phyloP scores from a whole-genome alignment of 495 filamentous ascomycete genomes.

The Podospora pseudopauciseta region DNA sequence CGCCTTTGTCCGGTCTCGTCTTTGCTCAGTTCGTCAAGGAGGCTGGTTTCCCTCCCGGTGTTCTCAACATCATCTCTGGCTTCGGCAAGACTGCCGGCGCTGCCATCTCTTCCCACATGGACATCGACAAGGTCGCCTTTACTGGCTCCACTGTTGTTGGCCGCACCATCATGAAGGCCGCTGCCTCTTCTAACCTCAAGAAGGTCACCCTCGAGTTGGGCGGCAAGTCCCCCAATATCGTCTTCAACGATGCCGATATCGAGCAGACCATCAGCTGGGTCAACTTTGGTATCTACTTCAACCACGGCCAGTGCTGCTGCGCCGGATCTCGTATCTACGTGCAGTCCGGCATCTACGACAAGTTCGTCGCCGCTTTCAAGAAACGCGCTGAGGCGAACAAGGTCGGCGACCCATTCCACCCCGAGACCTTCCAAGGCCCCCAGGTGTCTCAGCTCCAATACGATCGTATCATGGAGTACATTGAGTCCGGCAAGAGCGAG shows the following conservation, averaged over 20 bases:
- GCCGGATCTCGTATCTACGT: constrained; percentile 95
- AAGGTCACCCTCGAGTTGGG: constrained; percentile 98
- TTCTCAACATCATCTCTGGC: constrained; percentile 92
- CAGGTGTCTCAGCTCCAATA: constrained; percentile 94
- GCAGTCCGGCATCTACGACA: constrained; percentile 92
- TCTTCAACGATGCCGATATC: constrained; percentile 94
- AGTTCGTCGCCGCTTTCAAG: constrained; percentile 88
- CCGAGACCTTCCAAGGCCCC: constrained; percentile 92
- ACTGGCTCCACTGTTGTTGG: constrained; percentile 91
- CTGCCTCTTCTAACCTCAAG: constrained; percentile 92
- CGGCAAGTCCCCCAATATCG: constrained; percentile 97
- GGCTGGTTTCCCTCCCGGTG: constrained; percentile 94
- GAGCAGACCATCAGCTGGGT: constrained; percentile 96
- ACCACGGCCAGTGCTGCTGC: constrained; percentile 98
- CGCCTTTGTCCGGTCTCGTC: constrained; percentile 82
- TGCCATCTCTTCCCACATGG: constrained; percentile 91
- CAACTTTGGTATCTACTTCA: constrained; percentile 98
- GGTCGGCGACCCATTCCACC: constrained; percentile 87
- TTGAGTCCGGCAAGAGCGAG: constrained; percentile 79
- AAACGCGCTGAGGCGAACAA: constrained; percentile 74
- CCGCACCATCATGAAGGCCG: constrained; percentile 92
- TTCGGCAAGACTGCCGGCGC: constrained; percentile 88
- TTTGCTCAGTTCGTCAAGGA: constrained; percentile 79
- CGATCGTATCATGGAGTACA: constrained; percentile 98
- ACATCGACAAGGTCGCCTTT: constrained; percentile 97